These are phyloP conservation scores for Globisporangium parvum DNA, from an alignment of 352 stramenopile species.

Conservation along the genomic window DNA sequence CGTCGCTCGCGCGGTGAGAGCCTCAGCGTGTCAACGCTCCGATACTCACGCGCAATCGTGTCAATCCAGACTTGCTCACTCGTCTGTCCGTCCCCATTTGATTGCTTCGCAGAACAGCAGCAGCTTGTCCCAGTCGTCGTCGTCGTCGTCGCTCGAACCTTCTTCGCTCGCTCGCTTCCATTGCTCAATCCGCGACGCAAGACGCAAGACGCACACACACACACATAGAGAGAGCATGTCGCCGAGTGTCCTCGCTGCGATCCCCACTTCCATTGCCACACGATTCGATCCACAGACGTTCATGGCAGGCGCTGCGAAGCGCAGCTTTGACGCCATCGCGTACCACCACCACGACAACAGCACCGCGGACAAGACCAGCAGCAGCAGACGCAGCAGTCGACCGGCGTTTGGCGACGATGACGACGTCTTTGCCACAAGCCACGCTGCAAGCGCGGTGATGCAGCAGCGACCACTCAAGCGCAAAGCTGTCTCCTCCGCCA, in stretches of 20 bases:
- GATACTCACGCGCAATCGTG: constrained; percentile 1
- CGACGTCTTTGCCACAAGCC: constrained; percentile 19
- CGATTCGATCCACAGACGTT: constrained; percentile 1
- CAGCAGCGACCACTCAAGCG: constrained; percentile 19
- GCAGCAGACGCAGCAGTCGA: background rate
- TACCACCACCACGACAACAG: background rate
- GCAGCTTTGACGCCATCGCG: background rate
- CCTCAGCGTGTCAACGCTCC: background rate
- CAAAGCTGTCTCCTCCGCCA: constrained; percentile 21
- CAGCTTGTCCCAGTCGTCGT: constrained; percentile 3
- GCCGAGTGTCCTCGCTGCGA: background rate
- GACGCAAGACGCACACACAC: background rate
- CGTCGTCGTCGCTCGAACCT: background rate
- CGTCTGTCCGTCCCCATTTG: background rate
- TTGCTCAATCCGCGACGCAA: background rate
- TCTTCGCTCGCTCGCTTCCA: background rate
- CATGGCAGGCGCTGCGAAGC: background rate
- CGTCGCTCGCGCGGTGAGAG: background rate
- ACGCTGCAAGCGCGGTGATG: background rate
- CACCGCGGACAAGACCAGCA: background rate
- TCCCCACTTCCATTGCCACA: background rate
- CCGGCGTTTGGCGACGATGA: constrained; percentile 3
- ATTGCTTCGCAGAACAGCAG: too few species aligned
- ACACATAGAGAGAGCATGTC: background rate
- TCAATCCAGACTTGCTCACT: background rate